Percentiles rank a stretch among this genome's conserved stretches.
Conservation (phyloP, 352 stramenopile genomes). For the Phytophthora pistaciae region DNA sequence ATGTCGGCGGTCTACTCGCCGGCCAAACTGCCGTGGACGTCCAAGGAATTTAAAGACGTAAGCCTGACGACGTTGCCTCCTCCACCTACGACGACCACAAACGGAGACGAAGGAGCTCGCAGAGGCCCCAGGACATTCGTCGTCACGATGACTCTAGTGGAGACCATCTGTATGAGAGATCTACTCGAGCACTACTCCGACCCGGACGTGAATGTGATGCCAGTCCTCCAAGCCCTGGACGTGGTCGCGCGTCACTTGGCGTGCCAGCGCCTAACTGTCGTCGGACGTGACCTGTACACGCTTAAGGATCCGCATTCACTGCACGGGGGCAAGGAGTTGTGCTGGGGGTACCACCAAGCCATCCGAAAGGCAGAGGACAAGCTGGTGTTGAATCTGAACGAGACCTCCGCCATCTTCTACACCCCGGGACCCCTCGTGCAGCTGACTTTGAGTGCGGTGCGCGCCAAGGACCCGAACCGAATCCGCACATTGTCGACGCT, state of each 20-base stretch:
- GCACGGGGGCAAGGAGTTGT: constrained; percentile 60
- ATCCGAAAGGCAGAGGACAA: constrained; percentile 51
- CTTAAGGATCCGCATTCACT: constrained; percentile 58
- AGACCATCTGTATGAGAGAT: background rate
- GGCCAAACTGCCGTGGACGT: background rate
- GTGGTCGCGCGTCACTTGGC: constrained; percentile 37
- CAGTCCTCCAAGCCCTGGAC: constrained; percentile 20
- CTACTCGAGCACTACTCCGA: background rate
- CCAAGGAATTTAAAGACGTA: background rate
- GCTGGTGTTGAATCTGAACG: constrained; percentile 67
- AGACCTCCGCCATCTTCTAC: constrained; percentile 67
- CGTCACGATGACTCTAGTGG: background rate
- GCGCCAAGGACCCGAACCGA: constrained; percentile 11
- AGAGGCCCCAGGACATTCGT: background rate
- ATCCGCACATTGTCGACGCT: constrained; percentile 39
- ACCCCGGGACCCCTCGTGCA: constrained; percentile 46
- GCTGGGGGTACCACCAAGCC: constrained; percentile 71
- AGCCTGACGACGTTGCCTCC: background rate
- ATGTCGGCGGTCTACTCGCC: background rate
- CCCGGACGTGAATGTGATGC: background rate
- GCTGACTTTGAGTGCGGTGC: constrained; percentile 41
- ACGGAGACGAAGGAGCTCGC: background rate
- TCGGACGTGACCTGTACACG: constrained; percentile 54
- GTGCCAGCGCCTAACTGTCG: constrained; percentile 44
- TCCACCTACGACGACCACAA: background rate